A percentile compares a stretch with the other conserved stretches of the same genome.
Conservation (phyloP, 441 rosid genomes). For the Sinapis alba region DNA sequence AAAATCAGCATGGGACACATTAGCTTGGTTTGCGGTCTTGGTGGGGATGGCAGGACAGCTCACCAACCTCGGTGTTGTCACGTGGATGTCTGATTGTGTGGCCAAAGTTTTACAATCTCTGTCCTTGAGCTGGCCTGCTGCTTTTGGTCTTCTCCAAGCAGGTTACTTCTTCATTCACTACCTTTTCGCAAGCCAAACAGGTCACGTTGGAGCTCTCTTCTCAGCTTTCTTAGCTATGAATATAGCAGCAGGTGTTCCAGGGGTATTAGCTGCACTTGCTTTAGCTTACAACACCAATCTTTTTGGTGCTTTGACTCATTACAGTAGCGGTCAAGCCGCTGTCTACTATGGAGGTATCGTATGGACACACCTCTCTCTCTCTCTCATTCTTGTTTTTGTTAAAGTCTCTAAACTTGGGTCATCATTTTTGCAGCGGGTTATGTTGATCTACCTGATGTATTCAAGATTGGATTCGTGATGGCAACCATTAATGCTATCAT, state of each 20-base stretch:
- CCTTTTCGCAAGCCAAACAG: constrained; percentile 96
- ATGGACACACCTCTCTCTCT: background rate
- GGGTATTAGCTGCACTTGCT: constrained; percentile 76
- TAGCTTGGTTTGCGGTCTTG: constrained; percentile 91
- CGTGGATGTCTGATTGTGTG: constrained; percentile 86
- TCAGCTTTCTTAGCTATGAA: constrained; percentile 98
- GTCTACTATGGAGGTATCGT: constrained; percentile 86
- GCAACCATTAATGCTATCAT: constrained; percentile 66
- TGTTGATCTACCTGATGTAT: constrained; percentile 80
- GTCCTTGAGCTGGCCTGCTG: constrained; percentile 90
- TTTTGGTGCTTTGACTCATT: constrained; percentile 91
- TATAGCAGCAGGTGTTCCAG: constrained; percentile 88
- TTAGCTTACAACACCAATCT: constrained; percentile 92
- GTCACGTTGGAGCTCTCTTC: constrained; percentile 91
- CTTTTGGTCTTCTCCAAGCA: constrained; percentile 87
- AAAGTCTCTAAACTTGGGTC: background rate
- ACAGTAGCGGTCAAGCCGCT: constrained; percentile 98
- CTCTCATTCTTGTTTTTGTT: background rate
- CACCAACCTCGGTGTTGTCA: constrained; percentile 78
- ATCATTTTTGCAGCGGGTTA: constrained; percentile 72
- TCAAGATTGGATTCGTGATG: constrained; percentile 84
- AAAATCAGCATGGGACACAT: constrained; percentile 96
- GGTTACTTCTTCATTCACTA: constrained; percentile 89
- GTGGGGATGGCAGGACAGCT: constrained; percentile 96
- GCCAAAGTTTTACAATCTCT: constrained; percentile 68